Evolutionary conservation across 78 protist species (phyloP).

Genomic region (Dictyostelium brefeldianum): DNA sequence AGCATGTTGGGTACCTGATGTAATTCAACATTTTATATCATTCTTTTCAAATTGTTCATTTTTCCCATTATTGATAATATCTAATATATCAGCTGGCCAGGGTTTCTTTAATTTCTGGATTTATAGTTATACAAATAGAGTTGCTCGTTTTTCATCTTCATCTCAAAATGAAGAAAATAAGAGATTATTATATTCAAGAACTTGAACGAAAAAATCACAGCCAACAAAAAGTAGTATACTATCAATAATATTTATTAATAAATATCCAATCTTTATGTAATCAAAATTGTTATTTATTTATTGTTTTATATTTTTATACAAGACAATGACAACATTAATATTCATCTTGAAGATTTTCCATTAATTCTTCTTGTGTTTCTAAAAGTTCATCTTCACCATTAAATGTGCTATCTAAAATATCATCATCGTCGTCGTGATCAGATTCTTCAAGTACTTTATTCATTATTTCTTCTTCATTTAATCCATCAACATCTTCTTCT

Average conservation of each 20-base stretch:
- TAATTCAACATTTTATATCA: conserved; percentile 60
- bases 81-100: conserved; percentile 59
- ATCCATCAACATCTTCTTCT: background rate
- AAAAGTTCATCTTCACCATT: background rate
- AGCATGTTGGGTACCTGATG: conserved; percentile 60
- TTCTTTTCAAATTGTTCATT: conserved; percentile 56
- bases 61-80: conserved; percentile 51
- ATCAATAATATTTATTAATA: too few species aligned
- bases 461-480: conserved; percentile 35
- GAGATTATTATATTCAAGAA: conserved; percentile 10
- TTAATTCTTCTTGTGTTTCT: background rate
- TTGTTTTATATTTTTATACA: background rate
- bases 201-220: background rate
- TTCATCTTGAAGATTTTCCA: background rate
- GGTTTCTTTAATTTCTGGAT: conserved; percentile 56
- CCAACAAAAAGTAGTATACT: background rate
- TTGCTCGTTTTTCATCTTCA: background rate
- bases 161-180: background rate
- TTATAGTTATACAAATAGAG: conserved; percentile 28
- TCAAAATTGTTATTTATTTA: too few species aligned
- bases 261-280: too few species aligned
- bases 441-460: background rate
- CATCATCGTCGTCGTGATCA: background rate
- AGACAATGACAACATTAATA: background rate
- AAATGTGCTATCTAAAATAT: background rate